Percentiles rank a stretch among this genome's conserved stretches.
Evolutionary conservation across 176 grass and related monocot genomes (phyloP).

Genomic region (Bonia amplexicaulis): DNA sequence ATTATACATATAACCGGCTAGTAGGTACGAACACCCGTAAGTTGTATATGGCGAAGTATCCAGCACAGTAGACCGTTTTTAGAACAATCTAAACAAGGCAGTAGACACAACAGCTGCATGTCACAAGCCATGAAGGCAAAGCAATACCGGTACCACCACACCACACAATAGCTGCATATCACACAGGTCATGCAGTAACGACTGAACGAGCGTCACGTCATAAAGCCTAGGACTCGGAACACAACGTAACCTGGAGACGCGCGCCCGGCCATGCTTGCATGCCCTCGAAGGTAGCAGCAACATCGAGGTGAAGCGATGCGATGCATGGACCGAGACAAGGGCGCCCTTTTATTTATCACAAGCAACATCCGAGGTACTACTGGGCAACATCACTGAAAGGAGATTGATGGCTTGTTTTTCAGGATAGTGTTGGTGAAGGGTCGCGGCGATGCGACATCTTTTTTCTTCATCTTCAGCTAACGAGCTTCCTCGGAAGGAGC

Average conservation of each 20-base stretch:
- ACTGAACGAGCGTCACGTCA: background rate
- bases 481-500: constrained; percentile 60
- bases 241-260: background rate
- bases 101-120: background rate
- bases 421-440: background rate
- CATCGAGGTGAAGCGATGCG: background rate
- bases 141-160: background rate
- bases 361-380: background rate
- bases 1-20: too few relatives aligned
- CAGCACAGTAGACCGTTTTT: too few relatives aligned
- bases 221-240: background rate
- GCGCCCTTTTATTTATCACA: constrained; percentile 15
- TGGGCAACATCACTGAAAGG: background rate
- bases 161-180: background rate
- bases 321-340: background rate
- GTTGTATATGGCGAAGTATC: too few relatives aligned
- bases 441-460: background rate
- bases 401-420: background rate
- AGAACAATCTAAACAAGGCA: too few relatives aligned
- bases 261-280: background rate
- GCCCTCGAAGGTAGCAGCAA: background rate
- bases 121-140: background rate
- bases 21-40: too few relatives aligned
- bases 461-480: constrained; percentile 41
- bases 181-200: background rate